Evolutionary conservation across 805 yeast species (phyloP).

Genomic region (Cyberlindnera subsufficiens): DNA sequence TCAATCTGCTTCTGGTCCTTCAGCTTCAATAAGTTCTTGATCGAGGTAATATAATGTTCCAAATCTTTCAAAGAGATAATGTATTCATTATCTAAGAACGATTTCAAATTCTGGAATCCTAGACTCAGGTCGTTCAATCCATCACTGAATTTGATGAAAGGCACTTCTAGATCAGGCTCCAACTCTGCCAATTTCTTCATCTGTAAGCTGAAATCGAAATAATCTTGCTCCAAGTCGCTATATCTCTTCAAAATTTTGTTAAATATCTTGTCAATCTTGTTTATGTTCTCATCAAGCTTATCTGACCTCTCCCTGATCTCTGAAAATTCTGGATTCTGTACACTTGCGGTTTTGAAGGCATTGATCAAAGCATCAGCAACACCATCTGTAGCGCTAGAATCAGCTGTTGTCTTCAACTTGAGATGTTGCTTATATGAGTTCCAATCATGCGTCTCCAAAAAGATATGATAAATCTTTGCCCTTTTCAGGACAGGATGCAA

Average conservation of each 20-base stretch:
- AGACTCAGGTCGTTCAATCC: constrained; percentile 39
- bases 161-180: constrained; percentile 35
- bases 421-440: constrained; percentile 55
- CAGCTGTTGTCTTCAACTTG: constrained; percentile 26
- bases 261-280: constrained; percentile 73
- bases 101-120: constrained; percentile 38
- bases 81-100: constrained; percentile 69
- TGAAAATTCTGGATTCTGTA: constrained; percentile 69
- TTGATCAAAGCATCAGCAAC: constrained; percentile 90
- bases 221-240: constrained; percentile 67
- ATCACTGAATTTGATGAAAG: constrained; percentile 38
- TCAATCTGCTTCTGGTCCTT: constrained; percentile 92
- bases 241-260: constrained; percentile 67
- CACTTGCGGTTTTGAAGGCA: constrained; percentile 74
- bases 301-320: constrained; percentile 80
- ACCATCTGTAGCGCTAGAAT: constrained; percentile 42
- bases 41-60: constrained; percentile 68
- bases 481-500: constrained; percentile 67
- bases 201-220: constrained; percentile 64
- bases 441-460: constrained; percentile 75
- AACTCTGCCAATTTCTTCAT: constrained; percentile 59
- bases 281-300: constrained; percentile 77
- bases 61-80: constrained; percentile 79
- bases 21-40: constrained; percentile 65
- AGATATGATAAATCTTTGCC: constrained; percentile 64